A percentile compares a stretch with the other conserved stretches of the same genome.
Evolutionary conservation across 2,329 filamentous ascomycete species (phyloP).

Genomic region (Davidsoniella virescens): DNA sequence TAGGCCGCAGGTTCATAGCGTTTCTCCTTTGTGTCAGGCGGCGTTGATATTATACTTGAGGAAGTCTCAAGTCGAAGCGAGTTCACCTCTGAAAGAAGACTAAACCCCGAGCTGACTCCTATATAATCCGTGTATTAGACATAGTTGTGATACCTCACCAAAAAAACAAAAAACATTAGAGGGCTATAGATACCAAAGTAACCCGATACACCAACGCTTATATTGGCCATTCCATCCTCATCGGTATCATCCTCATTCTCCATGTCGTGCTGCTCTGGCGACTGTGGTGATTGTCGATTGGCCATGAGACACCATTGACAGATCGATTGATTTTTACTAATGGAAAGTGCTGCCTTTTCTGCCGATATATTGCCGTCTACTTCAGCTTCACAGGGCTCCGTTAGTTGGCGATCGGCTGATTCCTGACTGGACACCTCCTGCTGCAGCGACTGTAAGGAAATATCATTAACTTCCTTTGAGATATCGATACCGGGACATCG

Average conservation of each 20-base stretch:
- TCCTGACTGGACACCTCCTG: no score
- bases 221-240: conserved; percentile 17
- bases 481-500: conserved; percentile 19
- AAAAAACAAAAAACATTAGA: background rate
- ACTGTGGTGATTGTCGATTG: no score
- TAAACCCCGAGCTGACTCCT: conserved; percentile 19
- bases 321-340: no score
- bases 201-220: conserved; percentile 16
- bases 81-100: conserved; percentile 17
- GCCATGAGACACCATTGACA: no score
- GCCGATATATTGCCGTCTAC: no score
- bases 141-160: background rate
- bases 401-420: no score
- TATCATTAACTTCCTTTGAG: conserved; percentile 15
- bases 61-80: conserved; percentile 2
- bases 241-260: conserved; percentile 11
- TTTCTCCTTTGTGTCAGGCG: background rate
- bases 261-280: background rate
- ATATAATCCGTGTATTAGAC: background rate
- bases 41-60: background rate
- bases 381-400: no score
- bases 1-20: background rate
- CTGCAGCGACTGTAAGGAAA: no score
- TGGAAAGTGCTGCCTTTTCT: no score
- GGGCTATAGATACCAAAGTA: conserved; percentile 16